These are phyloP conservation scores for Aspergillus flavus DNA, from an alignment of 2,329 filamentous ascomycete genomes.

Conservation along the genomic window DNA sequence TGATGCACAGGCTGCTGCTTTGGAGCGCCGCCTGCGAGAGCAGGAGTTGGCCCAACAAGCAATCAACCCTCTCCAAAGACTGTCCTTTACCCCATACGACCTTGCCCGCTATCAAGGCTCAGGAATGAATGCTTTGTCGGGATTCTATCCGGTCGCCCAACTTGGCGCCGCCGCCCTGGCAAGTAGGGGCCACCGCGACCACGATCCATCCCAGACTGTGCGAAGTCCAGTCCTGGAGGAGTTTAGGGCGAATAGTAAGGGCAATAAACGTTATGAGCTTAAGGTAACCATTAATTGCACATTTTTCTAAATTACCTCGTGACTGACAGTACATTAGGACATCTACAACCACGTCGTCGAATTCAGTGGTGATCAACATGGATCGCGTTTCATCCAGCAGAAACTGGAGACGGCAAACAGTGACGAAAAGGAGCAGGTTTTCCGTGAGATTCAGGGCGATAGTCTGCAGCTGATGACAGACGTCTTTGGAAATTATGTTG, in stretches of 20 bases:
- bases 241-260: constrained; percentile 73
- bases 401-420: constrained; percentile 92
- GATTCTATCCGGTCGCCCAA: constrained; percentile 35
- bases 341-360: constrained; percentile 88
- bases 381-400: constrained; percentile 91
- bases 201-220: constrained; percentile 62
- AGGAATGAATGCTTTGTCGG: constrained; percentile 38
- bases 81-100: constrained; percentile 38
- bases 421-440: constrained; percentile 91
- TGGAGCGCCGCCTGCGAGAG: constrained; percentile 54
- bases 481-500: constrained; percentile 97
- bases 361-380: constrained; percentile 94
- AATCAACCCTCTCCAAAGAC: constrained; percentile 32
- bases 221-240: constrained; percentile 77
- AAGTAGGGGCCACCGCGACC: constrained; percentile 54
- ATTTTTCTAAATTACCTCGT: too few relatives aligned
- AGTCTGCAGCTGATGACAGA: constrained; percentile 90
- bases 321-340: constrained; percentile 54
- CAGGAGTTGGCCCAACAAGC: constrained; percentile 36
- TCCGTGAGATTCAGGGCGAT: constrained; percentile 83
- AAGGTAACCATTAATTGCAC: constrained; percentile 54
- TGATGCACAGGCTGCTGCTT: constrained; percentile 47
- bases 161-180: constrained; percentile 37
- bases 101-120: constrained; percentile 34
- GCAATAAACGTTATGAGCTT: constrained; percentile 75